A percentile compares a stretch with the other conserved stretches of the same genome.
Conservation (phyloP, 176 grass and related monocot genomes). For the Hyparrhenia diplandra region DNA sequence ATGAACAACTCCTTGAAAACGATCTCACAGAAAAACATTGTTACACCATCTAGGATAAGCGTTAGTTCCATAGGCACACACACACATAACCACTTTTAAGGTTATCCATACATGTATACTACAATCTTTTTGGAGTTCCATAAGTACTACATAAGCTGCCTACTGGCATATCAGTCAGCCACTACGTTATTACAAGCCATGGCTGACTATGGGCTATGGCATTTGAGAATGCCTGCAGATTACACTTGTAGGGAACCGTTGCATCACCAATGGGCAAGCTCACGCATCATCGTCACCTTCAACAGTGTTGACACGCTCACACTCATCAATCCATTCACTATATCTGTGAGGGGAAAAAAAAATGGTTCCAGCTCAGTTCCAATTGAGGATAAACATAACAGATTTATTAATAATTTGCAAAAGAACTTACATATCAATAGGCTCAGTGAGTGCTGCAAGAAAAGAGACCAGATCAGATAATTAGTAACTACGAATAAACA, state of each 20-base stretch:
- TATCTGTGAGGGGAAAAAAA: slow-evolving; percentile 31
- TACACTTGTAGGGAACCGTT: not conserved
- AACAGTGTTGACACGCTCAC: slow-evolving; percentile 65
- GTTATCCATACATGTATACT: slow-evolving; percentile 5
- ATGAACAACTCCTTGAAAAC: not conserved
- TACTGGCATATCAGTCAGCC: slow-evolving; percentile 7
- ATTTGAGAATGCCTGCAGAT: not conserved
- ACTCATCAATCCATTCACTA: slow-evolving; percentile 86
- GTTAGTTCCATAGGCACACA: not conserved
- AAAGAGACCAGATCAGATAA: not conserved
- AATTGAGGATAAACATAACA: not conserved
- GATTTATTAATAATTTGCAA: not conserved
- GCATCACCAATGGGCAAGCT: not conserved
- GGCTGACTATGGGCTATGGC: slow-evolving; percentile 19
- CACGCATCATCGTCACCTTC: slow-evolving; percentile 59
- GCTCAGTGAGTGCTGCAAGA: slow-evolving; percentile 67
- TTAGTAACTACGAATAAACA: slow-evolving; percentile 14
- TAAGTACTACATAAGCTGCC: slow-evolving; percentile 12
- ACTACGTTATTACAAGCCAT: slow-evolving; percentile 14
- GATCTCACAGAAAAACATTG: no score
- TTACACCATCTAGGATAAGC: not conserved
- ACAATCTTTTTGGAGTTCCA: not conserved
- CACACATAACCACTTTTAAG: not conserved
- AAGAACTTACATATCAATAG: slow-evolving; percentile 69
- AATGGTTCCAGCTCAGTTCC: not conserved